A percentile compares a stretch with the other conserved stretches of the same genome.
These are phyloP conservation scores for Penicillium sp. DNA, from an alignment of 2,329 filamentous ascomycete genomes.

Conservation along the genomic window DNA sequence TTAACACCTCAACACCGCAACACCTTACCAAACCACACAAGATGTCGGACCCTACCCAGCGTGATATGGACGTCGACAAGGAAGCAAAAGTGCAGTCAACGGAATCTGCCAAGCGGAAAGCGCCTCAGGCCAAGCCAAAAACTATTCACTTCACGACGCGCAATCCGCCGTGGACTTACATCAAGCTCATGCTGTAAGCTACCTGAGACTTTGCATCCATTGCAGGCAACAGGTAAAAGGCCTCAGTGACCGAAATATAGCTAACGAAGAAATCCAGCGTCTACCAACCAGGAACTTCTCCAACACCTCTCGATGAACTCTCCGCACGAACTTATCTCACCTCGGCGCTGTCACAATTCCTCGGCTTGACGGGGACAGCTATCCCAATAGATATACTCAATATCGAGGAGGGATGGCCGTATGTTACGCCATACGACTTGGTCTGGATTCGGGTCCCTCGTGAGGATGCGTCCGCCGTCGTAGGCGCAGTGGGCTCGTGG, in stretches of 20 bases:
- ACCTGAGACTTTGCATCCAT: too few species aligned
- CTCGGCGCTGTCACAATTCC: constrained; percentile 47
- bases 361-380: constrained; percentile 46
- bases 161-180: constrained; percentile 44
- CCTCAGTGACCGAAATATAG: neutral
- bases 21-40: neutral
- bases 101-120: constrained; percentile 28
- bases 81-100: neutral
- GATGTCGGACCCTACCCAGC: constrained; percentile 5
- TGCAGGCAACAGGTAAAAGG: too few species aligned
- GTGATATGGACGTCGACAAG: constrained; percentile 1
- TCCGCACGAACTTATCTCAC: constrained; percentile 46
- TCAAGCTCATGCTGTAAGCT: constrained; percentile 42
- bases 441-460: constrained; percentile 46
- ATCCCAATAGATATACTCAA: constrained; percentile 49
- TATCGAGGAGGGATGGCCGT: constrained; percentile 20
- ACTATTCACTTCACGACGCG: constrained; percentile 39
- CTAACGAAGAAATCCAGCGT: constrained; percentile 19
- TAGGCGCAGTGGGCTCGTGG: constrained; percentile 48
- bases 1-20: neutral
- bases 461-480: constrained; percentile 44
- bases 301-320: constrained; percentile 41
- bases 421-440: constrained; percentile 1
- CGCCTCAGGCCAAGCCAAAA: constrained; percentile 17
- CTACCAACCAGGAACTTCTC: constrained; percentile 26